Evolutionary conservation across 73 alveolate species (phyloP).

Genomic region (Paramecium primaurelia): DNA sequence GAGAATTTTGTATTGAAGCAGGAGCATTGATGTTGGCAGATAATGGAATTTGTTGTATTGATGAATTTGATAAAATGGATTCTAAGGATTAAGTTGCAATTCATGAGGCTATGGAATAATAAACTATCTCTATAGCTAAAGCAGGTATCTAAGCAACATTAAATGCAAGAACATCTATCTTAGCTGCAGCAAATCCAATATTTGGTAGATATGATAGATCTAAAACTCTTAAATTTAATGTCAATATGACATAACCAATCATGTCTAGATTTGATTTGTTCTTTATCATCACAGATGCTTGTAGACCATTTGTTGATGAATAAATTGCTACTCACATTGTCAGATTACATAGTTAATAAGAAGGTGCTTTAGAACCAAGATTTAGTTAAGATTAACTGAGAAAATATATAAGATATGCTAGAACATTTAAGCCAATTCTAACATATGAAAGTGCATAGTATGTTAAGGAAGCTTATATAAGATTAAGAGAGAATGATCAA

Average conservation of each 20-base stretch:
- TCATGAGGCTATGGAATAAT: conserved; percentile 99
- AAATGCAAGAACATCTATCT: conserved; percentile 96
- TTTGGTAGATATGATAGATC: conserved; percentile 96
- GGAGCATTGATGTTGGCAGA: conserved; percentile 99
- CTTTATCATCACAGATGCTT: conserved; percentile 35
- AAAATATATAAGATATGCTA: conserved; percentile 46
- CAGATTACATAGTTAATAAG: not conserved
- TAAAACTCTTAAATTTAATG: conserved; percentile 88
- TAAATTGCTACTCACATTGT: conserved; percentile 18
- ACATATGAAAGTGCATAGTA: conserved; percentile 90
- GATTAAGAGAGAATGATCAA: conserved; percentile 85
- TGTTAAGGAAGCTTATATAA: conserved; percentile 83
- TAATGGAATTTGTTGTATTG: conserved; percentile 99
- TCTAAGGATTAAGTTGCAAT: conserved; percentile 98
- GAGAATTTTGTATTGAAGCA: conserved; percentile 98
- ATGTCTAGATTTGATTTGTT: conserved; percentile 95
- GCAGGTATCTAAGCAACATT: conserved; percentile 95
- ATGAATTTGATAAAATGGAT: conserved; percentile 99
- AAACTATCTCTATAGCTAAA: conserved; percentile 98
- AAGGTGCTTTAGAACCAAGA: conserved; percentile 32
- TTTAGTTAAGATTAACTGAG: conserved; percentile 12
- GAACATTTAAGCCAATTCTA: conserved; percentile 92
- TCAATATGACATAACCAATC: conserved; percentile 98
- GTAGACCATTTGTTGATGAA: not conserved
- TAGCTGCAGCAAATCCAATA: conserved; percentile 99